Evolutionary conservation across 352 stramenopile species (phyloP).

Genomic region (Phytopythium vexans): DNA sequence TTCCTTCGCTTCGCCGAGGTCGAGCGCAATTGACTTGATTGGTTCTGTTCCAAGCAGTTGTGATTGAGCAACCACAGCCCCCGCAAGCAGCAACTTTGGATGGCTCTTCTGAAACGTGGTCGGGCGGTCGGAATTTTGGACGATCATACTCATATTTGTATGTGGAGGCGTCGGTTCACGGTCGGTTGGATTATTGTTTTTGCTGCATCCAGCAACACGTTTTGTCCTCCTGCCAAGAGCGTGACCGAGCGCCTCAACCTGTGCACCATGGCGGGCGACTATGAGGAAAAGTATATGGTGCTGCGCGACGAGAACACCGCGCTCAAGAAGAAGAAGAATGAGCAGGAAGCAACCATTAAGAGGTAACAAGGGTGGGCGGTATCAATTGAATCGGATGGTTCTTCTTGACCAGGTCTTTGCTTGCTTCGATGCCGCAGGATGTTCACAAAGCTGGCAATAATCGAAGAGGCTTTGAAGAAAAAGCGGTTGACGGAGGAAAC

Average conservation of each 20-base stretch:
- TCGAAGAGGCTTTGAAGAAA: conserved; percentile 83
- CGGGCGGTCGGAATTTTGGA: conserved; percentile 4
- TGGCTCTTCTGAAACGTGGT: not conserved
- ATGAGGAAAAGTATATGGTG: conserved; percentile 83
- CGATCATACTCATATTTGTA: conserved; percentile 1
- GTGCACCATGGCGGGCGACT: conserved; percentile 44
- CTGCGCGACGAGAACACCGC: conserved; percentile 81
- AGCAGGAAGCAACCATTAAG: conserved; percentile 89
- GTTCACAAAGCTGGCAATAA: conserved; percentile 88
- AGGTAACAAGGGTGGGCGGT: conserved; percentile 19
- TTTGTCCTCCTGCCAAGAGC: not conserved
- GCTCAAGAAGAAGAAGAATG: conserved; percentile 91
- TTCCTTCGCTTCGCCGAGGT: conserved; percentile 12
- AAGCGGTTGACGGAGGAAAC: conserved; percentile 39
- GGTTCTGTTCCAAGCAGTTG: conserved; percentile 12
- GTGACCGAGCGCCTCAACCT: conserved; percentile 1
- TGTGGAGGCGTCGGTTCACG: conserved; percentile 5
- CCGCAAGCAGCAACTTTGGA: conserved; percentile 3
- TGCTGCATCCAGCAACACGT: not conserved
- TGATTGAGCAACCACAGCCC: not conserved
- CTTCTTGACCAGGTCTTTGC: not conserved
- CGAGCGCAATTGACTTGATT: conserved; percentile 15
- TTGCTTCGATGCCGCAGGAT: conserved; percentile 38
- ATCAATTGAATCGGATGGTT: not conserved
- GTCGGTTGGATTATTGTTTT: conserved; percentile 5